Evolutionary conservation across 1,139 yeast species (phyloP).

Genomic region (Yamadazyma diddensiae): DNA sequence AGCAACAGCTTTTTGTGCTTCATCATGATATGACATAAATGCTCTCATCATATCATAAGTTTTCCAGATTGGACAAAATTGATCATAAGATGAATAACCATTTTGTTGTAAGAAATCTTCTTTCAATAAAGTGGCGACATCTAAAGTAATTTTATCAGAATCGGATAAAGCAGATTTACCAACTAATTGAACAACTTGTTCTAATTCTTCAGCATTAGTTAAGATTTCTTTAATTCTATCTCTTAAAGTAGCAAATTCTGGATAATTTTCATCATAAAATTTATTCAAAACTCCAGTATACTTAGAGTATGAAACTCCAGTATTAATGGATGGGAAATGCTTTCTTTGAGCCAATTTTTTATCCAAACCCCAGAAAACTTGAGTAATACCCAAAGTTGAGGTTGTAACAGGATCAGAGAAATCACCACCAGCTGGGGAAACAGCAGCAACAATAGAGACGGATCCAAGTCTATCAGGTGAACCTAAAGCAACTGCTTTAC

Average conservation of each 20-base stretch:
- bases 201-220: conserved; percentile 95
- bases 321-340: conserved; percentile 98
- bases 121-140: conserved; percentile 85
- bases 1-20: conserved; percentile 95
- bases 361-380: conserved; percentile 99
- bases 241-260: conserved; percentile 89
- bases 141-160: conserved; percentile 93
- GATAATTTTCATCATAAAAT: conserved; percentile 81
- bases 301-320: conserved; percentile 93
- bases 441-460: conserved; percentile 99
- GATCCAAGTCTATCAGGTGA: conserved; percentile 96
- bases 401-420: conserved; percentile 99
- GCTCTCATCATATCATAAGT: conserved; percentile 98
- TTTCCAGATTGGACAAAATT: conserved; percentile 99
- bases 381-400: conserved; percentile 96
- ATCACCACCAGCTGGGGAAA: conserved; percentile 99
- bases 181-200: conserved; percentile 97
- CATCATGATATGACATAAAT: conserved; percentile 86
- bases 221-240: conserved; percentile 89
- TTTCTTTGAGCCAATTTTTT: conserved; percentile 98
- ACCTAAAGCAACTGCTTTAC: conserved; percentile 93
- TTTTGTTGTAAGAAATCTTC: conserved; percentile 99
- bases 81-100: conserved; percentile 97
- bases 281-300: conserved; percentile 84
- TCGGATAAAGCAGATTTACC: conserved; percentile 98